phyloP scores from a whole-genome alignment of 2,329 filamentous ascomycete species.

The Colletotrichum eleusines region DNA sequence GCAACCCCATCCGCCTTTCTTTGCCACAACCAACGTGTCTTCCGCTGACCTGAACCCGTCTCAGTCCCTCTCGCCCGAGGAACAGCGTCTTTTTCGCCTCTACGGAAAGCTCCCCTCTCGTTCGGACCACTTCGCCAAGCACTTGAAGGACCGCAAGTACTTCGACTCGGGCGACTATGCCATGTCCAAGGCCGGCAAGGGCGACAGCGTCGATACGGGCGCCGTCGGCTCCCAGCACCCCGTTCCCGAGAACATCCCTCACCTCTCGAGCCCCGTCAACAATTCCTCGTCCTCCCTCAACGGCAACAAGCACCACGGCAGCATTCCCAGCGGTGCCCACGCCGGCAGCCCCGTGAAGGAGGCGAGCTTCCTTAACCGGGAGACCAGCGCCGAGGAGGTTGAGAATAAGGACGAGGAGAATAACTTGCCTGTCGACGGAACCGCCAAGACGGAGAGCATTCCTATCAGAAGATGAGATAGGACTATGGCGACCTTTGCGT shows the following conservation, averaged over 20 bases:
- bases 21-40: conserved; percentile 17
- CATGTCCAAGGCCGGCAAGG: conserved; percentile 97
- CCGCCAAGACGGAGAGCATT: conserved; percentile 61
- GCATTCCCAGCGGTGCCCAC: conserved; percentile 58
- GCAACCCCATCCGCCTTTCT: neutral
- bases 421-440: conserved; percentile 36
- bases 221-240: conserved; percentile 95
- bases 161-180: conserved; percentile 98
- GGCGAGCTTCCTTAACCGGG: conserved; percentile 85
- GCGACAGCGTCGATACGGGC: conserved; percentile 92
- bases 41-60: conserved; percentile 42
- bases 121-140: conserved; percentile 96
- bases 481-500: conserved; percentile 1
- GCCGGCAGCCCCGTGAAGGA: conserved; percentile 90
- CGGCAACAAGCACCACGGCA: conserved; percentile 39
- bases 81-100: conserved; percentile 95
- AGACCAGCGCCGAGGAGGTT: conserved; percentile 76
- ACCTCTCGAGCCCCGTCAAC: conserved; percentile 77
- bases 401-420: conserved; percentile 41
- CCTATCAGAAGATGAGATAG: conserved; percentile 71
- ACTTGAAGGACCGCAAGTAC: conserved; percentile 99
- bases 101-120: conserved; percentile 98
- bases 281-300: conserved; percentile 42
- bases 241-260: conserved; percentile 93
- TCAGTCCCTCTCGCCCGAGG: conserved; percentile 91